Evolutionary conservation across 345 rosid genomes (phyloP), one percentile per base, ranked within the genome.

Genomic region (Geranium rotundifolium): DNA sequence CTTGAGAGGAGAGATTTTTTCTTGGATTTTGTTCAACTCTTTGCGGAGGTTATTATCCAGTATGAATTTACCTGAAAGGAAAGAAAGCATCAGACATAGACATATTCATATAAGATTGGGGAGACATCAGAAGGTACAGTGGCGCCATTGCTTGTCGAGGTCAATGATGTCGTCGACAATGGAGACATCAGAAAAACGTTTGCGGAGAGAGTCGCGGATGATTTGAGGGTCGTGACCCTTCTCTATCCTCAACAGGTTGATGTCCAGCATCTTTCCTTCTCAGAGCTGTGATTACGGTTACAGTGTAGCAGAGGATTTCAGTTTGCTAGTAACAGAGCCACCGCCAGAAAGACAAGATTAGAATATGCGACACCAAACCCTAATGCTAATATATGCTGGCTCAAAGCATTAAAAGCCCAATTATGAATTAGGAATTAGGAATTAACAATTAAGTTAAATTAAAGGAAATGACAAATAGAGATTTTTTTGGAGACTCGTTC

Each of bases 91-190:
- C 59, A 1, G 27, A 56, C 27, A 49, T 13, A 13, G 1, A 23
- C 27, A 23, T 23, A 23, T 23, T 23, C 27, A 23, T 23, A 23
- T 23, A 2, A 8, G 3, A 3, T 8, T 34, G 41, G 7, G 10
- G 41, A 34, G 41, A 34, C n/a, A n/a, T n/a, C n/a, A 29, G 5
- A 14, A 46, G 34, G 17, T 1, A 89, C 98, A 77, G 56, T 81
- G 83, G 63, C 96, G 87, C 96, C 91, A 87, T 50, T 77, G 82
- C 73, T 82, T 81, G 72, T 91, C 98, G 56, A 83, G 90, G n/a
- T 49, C 55, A 56, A 91, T 81, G 58, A 91, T 84, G 74, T 82
- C 91, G 63, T 86, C 92, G 56, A 91, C 91, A 55, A 83, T 37
- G 7, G 68, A 83, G 67, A 81, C 91, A 57, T 18, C 63, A 56